A percentile compares a stretch with the other conserved stretches of the same genome.
phyloP scores from a whole-genome alignment of 805 yeast genomes.

The Kazachstania taianensis region DNA sequence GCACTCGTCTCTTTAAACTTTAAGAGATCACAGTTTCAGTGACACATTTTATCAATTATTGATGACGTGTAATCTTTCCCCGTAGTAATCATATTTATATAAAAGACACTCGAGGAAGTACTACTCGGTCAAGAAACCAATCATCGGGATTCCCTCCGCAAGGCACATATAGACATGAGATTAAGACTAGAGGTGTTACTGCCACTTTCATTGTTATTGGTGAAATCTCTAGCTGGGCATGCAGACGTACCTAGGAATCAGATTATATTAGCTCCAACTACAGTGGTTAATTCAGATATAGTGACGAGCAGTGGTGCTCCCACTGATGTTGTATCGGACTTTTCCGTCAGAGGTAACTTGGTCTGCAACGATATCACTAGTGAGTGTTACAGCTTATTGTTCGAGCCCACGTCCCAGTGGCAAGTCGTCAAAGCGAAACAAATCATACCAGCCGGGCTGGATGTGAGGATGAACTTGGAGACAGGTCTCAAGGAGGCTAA shows the following conservation, averaged over 20 bases:
- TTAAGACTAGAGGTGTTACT: no score
- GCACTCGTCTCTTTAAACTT: no score
- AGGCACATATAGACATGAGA: no score
- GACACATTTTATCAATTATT: neutral
- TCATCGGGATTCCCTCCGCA: no score
- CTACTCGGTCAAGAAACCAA: no score
- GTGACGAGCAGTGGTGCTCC: no score
- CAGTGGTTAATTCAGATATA: no score
- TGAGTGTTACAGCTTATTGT: slow-evolving; percentile 53
- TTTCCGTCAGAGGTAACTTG: neutral
- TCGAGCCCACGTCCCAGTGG: slow-evolving; percentile 63
- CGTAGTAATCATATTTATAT: neutral
- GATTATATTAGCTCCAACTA: no score
- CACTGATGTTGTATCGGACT: neutral
- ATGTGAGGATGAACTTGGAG: slow-evolving; percentile 65
- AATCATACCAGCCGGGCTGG: slow-evolving; percentile 64
- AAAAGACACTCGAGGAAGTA: no score
- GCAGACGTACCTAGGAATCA: no score
- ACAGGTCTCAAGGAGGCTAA: slow-evolving; percentile 65
- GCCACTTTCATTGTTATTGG: no score
- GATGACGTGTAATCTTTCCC: neutral
- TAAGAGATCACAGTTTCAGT: no score
- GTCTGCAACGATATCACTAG: neutral
- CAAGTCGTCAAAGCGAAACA: slow-evolving; percentile 60
- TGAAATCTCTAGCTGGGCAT: neutral